These are phyloP conservation scores for Zoysia japonica DNA, from an alignment of 176 grass and related monocot species.

Conservation along the genomic window DNA sequence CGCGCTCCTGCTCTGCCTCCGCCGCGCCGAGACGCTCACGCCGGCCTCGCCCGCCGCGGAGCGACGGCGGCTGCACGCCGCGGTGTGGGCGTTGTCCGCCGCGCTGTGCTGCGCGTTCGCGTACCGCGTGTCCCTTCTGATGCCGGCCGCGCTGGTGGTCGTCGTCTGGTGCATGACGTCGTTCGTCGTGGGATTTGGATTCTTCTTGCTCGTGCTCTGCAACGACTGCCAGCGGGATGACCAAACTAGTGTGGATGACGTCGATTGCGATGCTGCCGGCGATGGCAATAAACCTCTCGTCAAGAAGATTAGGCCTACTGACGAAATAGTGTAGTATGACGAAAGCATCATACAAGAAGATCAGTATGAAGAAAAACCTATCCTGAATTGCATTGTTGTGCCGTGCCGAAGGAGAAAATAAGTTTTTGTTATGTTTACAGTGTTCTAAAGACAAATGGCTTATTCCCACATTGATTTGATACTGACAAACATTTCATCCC, in stretches of 20 bases:
- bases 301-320: neutral
- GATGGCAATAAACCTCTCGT: neutral
- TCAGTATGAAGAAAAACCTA: too few species aligned
- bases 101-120: conserved; percentile 17
- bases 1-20: neutral
- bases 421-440: too few species aligned
- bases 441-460: too few species aligned
- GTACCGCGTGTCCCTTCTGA: neutral
- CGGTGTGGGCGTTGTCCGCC: conserved; percentile 7
- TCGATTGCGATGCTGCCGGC: neutral
- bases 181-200: neutral
- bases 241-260: neutral
- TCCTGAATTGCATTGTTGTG: too few species aligned
- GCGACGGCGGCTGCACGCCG: neutral
- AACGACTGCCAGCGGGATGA: neutral
- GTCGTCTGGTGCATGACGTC: conserved; percentile 20
- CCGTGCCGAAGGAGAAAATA: too few species aligned
- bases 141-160: neutral
- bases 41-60: neutral
- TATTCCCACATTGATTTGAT: too few species aligned
- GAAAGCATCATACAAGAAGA: too few species aligned
- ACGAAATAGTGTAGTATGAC: neutral
- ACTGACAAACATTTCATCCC: too few species aligned
- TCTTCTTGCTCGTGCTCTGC: conserved; percentile 6
- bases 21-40: neutral